Base-by-base conservation (phyloP, 176 grass and related monocot species). In the Hyparrhenia diplandra region DNA sequence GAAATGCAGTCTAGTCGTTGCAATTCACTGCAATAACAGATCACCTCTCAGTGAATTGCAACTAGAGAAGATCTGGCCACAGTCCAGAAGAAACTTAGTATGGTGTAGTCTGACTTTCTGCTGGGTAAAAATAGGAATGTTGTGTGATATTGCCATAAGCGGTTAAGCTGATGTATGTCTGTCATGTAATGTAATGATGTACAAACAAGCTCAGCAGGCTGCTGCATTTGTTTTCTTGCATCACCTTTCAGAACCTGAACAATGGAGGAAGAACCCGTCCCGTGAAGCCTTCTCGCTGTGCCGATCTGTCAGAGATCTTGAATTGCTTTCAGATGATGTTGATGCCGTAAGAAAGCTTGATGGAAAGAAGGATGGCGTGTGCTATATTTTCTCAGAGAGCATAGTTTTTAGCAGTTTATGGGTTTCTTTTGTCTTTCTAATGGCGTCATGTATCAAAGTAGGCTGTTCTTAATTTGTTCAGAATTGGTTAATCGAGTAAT, bases 11-110 rank as follows among this genome's bases (percentile, higher is more conserved):
- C n/a, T 81, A 54, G 43, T 12, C 14, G 63, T 30, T 65, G 71
- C 77, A 85, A 35, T 81, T 85, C 71, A 84, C 76, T 69, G 16
- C n/a, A 84, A 80, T 75, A 88, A 75, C 74, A 32, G 39, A 35
- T 23, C 36, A 47, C 31, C 55, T 74, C 29, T 68, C 23, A 41
- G 67, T 84, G 76, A 84, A 75, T 76, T 75, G 77, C 70, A 75
- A 61, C 67, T 66, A 77, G 65, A 80, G 29, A 68, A 69, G 54
- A 76, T 64, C 6, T 80, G 61, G 46, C 16, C 8, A 76, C 60
- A 62, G 36, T 80, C 43, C 66, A 80, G 64, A 78, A n/a, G 66
- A 78, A 88, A 47, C 57, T 65, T 80, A 70, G 62, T 34, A 57
- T 12, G 45, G 37, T 74, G 18, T 80, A 88, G 77, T 76, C 46